Evolutionary conservation across 768 basidiomycete species (phyloP), one percentile per base, ranked within the genome.

Genomic region (Nevesoporus exiguus): DNA sequence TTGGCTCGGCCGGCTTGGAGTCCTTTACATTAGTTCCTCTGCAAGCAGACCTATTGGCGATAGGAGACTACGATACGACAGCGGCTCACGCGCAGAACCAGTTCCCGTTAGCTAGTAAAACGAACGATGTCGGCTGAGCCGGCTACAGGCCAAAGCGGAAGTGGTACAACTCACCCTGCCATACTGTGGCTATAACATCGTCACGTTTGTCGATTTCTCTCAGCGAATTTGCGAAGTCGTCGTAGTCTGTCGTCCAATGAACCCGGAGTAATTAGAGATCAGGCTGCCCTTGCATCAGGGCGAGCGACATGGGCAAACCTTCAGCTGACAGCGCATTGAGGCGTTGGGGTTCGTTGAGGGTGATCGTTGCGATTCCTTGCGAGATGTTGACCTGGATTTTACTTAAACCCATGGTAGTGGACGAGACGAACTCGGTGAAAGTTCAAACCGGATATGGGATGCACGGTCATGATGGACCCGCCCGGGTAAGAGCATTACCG

Each of bases 81-180:
- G 30, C 5, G 17, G 70, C 84, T 63, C 64, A 87, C 86, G 86
- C 79, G 72, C 84, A 88, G 67, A 88, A 88, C 85, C 85, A 88
- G 56, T 74, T 79, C 3, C 86, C 86, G 31, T 74, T 83, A 10
- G 83, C 86, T 86, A 34, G 10, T 1, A 42, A 5, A 43, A 14
- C 19, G 19, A 36, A 36, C 43, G 27, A 40, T 2, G 14, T 48
- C 41, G 49, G 39, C 6, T 19, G 31, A n/a, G 33, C 11, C 33
- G 21, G 15, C 11, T 17, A 40, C 14, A n/a, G 15, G 34, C 34
- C 25, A 40, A 29, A 13, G 25, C 15, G 40, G 24, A 19, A 31
- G 27, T 14, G 25, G 19, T 10, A 30, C 7, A 30, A 50, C 58
- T 47, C 55, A 79, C 85, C 86, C 75, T 86, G 86, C 80, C 83